phyloP scores from a whole-genome alignment of 2,329 filamentous ascomycete species.

The Fusarium graminum region DNA sequence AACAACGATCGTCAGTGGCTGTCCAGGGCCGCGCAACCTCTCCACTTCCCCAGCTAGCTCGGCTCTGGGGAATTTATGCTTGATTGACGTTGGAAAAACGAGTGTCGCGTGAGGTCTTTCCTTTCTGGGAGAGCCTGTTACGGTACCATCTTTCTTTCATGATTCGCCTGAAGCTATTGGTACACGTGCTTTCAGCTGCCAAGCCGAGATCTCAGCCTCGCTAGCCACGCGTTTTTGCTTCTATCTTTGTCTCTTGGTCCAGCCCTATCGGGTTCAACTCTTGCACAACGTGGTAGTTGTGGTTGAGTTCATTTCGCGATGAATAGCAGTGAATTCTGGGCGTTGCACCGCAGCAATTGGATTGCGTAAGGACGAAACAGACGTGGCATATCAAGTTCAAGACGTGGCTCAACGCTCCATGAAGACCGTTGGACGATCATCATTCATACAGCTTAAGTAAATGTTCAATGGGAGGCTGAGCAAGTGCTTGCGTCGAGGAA shows the following conservation, averaged over 20 bases:
- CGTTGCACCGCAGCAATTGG: background rate
- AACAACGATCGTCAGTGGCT: slow-evolving; percentile 29
- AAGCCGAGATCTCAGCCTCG: slow-evolving; percentile 35
- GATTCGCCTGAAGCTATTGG: slow-evolving; percentile 18
- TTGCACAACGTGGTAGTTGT: slow-evolving; percentile 10
- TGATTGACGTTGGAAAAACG: slow-evolving; percentile 3
- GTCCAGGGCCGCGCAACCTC: slow-evolving; percentile 34
- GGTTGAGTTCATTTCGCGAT: slow-evolving; percentile 2
- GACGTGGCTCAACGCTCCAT: slow-evolving; percentile 10
- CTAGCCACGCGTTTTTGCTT: slow-evolving; percentile 34
- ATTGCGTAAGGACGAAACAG: slow-evolving; percentile 15
- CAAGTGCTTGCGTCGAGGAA: background rate
- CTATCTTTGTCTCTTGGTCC: background rate
- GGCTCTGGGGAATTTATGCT: slow-evolving; percentile 26
- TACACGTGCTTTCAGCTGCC: slow-evolving; percentile 16
- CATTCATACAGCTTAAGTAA: background rate
- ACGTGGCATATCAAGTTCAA: slow-evolving; percentile 1
- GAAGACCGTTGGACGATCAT: background rate
- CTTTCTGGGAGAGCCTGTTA: slow-evolving; percentile 6
- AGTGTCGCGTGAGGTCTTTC: slow-evolving; percentile 38
- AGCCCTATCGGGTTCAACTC: slow-evolving; percentile 26
- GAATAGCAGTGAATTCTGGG: background rate
- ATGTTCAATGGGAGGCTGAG: slow-evolving; percentile 6
- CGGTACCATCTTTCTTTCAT: background rate
- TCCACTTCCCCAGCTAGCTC: slow-evolving; percentile 15